A percentile compares a stretch with the other conserved stretches of the same genome.
Conservation (phyloP, 2,329 filamentous ascomycete species). For the Pochonia chlamydosporia region DNA sequence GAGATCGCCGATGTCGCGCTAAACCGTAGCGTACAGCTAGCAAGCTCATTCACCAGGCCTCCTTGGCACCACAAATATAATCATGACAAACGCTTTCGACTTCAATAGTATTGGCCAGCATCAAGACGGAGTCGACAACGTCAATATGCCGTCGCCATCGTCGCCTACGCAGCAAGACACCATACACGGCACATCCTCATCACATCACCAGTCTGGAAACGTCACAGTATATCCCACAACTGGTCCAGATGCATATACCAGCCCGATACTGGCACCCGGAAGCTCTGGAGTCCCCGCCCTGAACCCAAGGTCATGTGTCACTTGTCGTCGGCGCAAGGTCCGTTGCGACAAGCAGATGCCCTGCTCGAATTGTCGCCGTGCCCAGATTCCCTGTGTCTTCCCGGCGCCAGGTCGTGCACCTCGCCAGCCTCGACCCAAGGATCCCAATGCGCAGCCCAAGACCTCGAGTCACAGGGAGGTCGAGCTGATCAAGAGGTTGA, state of each 20-base stretch:
- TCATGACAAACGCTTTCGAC: constrained; percentile 13
- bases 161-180: constrained; percentile 17
- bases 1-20: constrained; percentile 1
- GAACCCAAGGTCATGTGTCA: constrained; percentile 45
- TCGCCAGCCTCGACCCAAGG: constrained; percentile 58
- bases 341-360: constrained; percentile 75
- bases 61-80: background rate
- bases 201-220: constrained; percentile 21
- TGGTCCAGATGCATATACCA: constrained; percentile 31
- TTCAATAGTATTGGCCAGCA: constrained; percentile 17
- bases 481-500: constrained; percentile 66
- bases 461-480: constrained; percentile 56
- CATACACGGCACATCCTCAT: constrained; percentile 9
- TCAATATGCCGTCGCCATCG: constrained; percentile 17
- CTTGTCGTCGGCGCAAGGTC: constrained; percentile 56
- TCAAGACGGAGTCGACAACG: constrained; percentile 13
- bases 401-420: constrained; percentile 69
- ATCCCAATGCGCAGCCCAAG: constrained; percentile 56
- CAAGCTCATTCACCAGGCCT: background rate
- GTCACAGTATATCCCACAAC: constrained; percentile 34
- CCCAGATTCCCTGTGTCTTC: constrained; percentile 66
- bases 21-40: background rate
- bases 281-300: constrained; percentile 27
- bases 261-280: constrained; percentile 27
- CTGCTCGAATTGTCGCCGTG: constrained; percentile 68